These are phyloP conservation scores for Ammopiptanthus mongolicus DNA, from an alignment of 306 rosid species.

Conservation along the genomic window DNA sequence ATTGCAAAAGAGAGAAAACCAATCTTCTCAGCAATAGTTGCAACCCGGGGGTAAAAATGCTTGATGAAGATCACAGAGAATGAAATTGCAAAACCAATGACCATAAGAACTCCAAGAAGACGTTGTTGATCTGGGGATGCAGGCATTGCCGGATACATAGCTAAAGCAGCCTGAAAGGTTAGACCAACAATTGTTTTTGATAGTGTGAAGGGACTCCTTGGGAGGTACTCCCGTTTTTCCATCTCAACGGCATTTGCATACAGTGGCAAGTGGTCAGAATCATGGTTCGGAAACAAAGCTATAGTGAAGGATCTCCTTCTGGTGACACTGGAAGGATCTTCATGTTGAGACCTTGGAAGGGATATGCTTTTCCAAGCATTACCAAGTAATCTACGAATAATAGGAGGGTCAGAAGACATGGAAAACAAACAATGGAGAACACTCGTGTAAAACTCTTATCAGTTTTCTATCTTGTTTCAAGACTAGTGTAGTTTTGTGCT, in stretches of 20 bases:
- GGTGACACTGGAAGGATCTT: neutral
- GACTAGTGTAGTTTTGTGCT: neutral
- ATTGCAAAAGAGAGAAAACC: neutral
- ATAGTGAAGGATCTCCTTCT: neutral
- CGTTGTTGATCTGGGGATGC: neutral
- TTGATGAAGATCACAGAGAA: neutral
- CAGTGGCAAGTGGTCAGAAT: neutral
- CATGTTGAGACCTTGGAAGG: neutral
- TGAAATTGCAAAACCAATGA: slow-evolving; percentile 15
- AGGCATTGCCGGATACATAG: neutral
- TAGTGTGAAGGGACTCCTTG: neutral
- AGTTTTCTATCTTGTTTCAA: neutral
- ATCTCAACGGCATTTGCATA: neutral
- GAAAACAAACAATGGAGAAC: neutral
- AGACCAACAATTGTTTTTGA: neutral
- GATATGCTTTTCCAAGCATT: neutral
- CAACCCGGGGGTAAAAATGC: neutral
- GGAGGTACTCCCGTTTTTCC: neutral
- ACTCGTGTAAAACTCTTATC: neutral
- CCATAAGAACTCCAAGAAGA: neutral
- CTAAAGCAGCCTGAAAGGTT: neutral
- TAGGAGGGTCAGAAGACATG: neutral
- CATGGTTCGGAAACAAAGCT: neutral
- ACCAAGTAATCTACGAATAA: neutral
- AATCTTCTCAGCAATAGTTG: neutral